These are phyloP conservation scores for Darksidea phi DNA, from an alignment of 495 filamentous ascomycete genomes.

Conservation along the genomic window DNA sequence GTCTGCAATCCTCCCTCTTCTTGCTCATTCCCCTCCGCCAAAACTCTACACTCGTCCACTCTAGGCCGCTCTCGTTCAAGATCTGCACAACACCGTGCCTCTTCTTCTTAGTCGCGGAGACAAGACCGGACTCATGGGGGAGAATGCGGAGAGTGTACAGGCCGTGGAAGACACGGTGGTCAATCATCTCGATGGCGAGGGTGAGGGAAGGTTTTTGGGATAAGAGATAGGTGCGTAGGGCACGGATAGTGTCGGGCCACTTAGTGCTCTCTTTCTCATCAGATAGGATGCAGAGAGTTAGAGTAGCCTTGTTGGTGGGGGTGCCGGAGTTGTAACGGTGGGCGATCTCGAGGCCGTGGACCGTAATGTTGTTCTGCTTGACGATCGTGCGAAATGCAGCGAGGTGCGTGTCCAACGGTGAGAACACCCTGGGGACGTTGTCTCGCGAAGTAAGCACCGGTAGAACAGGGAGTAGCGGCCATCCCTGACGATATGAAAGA, in stretches of 20 bases:
- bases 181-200: conserved; percentile 9
- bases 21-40: not conserved
- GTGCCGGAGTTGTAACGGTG: conserved; percentile 3
- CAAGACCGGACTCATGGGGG: not conserved
- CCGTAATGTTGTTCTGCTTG: not conserved
- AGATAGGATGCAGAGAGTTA: conserved; percentile 6
- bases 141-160: conserved; percentile 5
- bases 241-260: not conserved
- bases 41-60: not conserved
- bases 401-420: not conserved
- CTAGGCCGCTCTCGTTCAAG: not conserved
- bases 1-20: conserved; percentile 4
- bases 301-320: not conserved
- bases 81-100: not conserved
- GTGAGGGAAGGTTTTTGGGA: not conserved
- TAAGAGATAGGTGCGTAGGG: not conserved
- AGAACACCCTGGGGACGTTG: not conserved
- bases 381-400: not conserved
- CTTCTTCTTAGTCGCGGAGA: not conserved
- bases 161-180: conserved; percentile 3
- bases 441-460: not conserved
- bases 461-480: conserved; percentile 16
- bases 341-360: not conserved
- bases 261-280: not conserved
- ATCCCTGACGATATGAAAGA: conserved; percentile 11